These are phyloP conservation scores for Komagataella phaffii DNA, from an alignment of 805 yeast species.

Conservation along the genomic window DNA sequence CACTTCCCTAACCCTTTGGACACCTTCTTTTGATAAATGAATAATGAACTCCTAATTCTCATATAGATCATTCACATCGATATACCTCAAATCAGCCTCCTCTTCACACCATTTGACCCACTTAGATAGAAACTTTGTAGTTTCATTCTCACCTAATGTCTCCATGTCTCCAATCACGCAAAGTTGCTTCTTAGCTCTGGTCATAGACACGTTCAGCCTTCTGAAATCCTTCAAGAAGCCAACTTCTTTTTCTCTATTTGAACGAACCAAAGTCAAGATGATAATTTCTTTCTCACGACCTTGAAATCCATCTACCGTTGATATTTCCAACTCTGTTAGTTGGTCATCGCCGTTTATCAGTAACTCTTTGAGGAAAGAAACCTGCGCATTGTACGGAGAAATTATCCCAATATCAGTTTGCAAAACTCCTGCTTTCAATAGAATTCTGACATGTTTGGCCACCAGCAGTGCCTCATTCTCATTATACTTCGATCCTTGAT, in stretches of 20 bases:
- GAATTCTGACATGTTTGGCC: slow-evolving; percentile 34
- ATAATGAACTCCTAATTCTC: not conserved
- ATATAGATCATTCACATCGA: slow-evolving; percentile 30
- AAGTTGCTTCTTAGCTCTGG: slow-evolving; percentile 76
- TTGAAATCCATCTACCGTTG: slow-evolving; percentile 94
- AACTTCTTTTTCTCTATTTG: slow-evolving; percentile 55
- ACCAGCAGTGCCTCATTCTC: slow-evolving; percentile 65
- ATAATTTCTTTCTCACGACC: slow-evolving; percentile 91
- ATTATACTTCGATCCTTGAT: slow-evolving; percentile 46
- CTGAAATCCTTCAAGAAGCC: slow-evolving; percentile 75
- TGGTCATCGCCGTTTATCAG: slow-evolving; percentile 18
- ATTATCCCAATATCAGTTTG: slow-evolving; percentile 65
- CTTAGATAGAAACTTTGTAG: slow-evolving; percentile 33
- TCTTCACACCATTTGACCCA: slow-evolving; percentile 69
- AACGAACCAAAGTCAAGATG: slow-evolving; percentile 67
- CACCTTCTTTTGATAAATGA: not conserved
- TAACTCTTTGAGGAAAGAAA: slow-evolving; percentile 37
- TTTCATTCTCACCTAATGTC: slow-evolving; percentile 27
- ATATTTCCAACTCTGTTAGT: slow-evolving; percentile 42
- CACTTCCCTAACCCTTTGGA: slow-evolving; percentile 8
- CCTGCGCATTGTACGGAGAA: slow-evolving; percentile 88
- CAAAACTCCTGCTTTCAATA: slow-evolving; percentile 39
- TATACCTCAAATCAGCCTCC: slow-evolving; percentile 53
- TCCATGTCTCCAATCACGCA: slow-evolving; percentile 84
- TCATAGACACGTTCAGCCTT: slow-evolving; percentile 86